A percentile compares a stretch with the other conserved stretches of the same genome.
Conservation (phyloP, 2,329 filamentous ascomycete species). For the Aureobasidium sp. region DNA sequence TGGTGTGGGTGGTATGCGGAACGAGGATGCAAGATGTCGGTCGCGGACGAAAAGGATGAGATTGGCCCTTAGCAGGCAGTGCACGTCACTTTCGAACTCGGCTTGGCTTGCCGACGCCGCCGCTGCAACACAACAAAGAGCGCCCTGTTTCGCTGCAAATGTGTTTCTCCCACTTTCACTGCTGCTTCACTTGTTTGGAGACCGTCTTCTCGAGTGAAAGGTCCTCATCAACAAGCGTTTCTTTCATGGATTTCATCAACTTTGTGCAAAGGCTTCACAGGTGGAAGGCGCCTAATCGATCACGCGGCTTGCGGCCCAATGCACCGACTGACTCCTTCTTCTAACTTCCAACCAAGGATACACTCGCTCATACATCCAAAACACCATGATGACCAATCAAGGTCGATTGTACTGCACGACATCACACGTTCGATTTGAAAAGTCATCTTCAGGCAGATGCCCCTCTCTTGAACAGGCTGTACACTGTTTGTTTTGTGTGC, state of each 20-base stretch:
- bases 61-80: background rate
- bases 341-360: background rate
- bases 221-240: no score
- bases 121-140: conserved; percentile 5
- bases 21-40: conserved; percentile 12
- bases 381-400: background rate
- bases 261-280: background rate
- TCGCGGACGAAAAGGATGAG: conserved; percentile 9
- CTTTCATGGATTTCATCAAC: background rate
- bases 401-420: background rate
- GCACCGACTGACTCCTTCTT: background rate
- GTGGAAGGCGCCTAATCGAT: background rate
- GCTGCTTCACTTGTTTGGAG: background rate
- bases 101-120: background rate
- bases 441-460: background rate
- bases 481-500: background rate
- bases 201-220: background rate
- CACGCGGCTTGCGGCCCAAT: conserved; percentile 8
- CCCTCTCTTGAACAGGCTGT: background rate
- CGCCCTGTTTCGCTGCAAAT: background rate
- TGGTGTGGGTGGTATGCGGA: conserved; percentile 18
- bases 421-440: background rate
- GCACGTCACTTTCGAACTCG: background rate
- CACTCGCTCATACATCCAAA: background rate
- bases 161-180: background rate